Conservation (phyloP, 2,329 filamentous ascomycete species). For the Xylaria sp. region DNA sequence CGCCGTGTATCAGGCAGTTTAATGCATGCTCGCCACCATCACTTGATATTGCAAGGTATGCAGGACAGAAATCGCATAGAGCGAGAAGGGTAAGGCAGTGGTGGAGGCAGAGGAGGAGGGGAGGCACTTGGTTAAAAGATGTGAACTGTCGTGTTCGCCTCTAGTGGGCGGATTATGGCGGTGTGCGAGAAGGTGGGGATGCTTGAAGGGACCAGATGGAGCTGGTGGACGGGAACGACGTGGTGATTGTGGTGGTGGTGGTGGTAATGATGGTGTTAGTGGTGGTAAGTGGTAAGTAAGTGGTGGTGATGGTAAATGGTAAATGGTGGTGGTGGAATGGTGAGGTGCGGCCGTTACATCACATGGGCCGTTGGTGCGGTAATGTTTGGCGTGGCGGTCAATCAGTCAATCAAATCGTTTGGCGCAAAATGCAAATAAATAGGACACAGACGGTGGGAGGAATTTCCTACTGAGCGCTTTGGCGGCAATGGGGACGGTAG, state of each 20-base stretch:
- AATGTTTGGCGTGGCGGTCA: conserved; percentile 35
- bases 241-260: conserved; percentile 18
- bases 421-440: conserved; percentile 1
- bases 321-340: conserved; percentile 12
- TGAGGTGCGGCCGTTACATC: conserved; percentile 31
- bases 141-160: conserved; percentile 31
- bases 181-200: conserved; percentile 38
- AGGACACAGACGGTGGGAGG: not conserved
- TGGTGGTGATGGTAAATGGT: not conserved
- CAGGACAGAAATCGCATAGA: conserved; percentile 1
- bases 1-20: conserved; percentile 7
- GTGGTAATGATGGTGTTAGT: not conserved
- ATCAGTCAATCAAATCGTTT: conserved; percentile 4
- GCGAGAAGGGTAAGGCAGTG: not conserved
- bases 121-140: conserved; percentile 7
- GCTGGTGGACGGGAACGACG: conserved; percentile 27
- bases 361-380: conserved; percentile 30
- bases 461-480: not conserved
- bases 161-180: conserved; percentile 31
- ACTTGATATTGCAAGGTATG: conserved; percentile 19
- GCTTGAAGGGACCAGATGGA: conserved; percentile 28
- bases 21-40: conserved; percentile 16
- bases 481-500: not conserved
- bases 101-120: not conserved
- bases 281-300: not conserved